A percentile compares a stretch with the other conserved stretches of the same genome.
These are phyloP conservation scores for Arthrobotrys pseudoclavata DNA, from an alignment of 2,329 filamentous ascomycete species.

Conservation along the genomic window DNA sequence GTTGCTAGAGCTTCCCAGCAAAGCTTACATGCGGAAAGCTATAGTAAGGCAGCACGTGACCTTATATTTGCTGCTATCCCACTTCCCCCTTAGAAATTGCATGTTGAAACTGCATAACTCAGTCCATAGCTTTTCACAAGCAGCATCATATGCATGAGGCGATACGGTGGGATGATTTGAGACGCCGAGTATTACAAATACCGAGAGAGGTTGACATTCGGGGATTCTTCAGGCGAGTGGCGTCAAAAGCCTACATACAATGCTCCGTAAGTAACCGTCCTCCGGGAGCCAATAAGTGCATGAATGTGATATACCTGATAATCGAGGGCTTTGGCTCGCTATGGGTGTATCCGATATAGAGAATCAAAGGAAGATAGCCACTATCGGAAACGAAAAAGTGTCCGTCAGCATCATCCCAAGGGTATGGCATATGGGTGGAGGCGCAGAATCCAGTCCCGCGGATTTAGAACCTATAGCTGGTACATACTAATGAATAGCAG, in stretches of 20 bases:
- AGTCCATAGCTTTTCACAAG: background rate
- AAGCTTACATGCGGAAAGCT: background rate
- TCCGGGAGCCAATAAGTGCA: constrained; percentile 15
- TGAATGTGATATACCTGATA: constrained; percentile 37
- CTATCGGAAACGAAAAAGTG: constrained; percentile 33
- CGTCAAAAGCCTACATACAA: constrained; percentile 41
- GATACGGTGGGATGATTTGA: constrained; percentile 18
- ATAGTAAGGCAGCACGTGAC: constrained; percentile 4
- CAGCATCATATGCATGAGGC: constrained; percentile 12
- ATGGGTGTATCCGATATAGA: constrained; percentile 59
- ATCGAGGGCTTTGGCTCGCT: constrained; percentile 56
- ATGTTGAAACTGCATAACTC: constrained; percentile 17
- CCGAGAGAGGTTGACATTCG: constrained; percentile 34
- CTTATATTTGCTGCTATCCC: background rate
- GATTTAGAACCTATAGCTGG: constrained; percentile 35
- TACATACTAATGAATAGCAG: constrained; percentile 58
- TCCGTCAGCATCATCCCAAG: constrained; percentile 31
- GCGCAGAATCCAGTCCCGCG: constrained; percentile 35
- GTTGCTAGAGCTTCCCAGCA: background rate
- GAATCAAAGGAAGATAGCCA: constrained; percentile 57
- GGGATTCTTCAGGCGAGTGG: constrained; percentile 49
- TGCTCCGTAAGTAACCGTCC: constrained; percentile 33
- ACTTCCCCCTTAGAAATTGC: constrained; percentile 24
- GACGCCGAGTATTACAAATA: constrained; percentile 42
- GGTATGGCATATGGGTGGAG: constrained; percentile 20